phyloP scores from a whole-genome alignment of 176 grass and related monocot species.

The Triticum dicoccoides region DNA sequence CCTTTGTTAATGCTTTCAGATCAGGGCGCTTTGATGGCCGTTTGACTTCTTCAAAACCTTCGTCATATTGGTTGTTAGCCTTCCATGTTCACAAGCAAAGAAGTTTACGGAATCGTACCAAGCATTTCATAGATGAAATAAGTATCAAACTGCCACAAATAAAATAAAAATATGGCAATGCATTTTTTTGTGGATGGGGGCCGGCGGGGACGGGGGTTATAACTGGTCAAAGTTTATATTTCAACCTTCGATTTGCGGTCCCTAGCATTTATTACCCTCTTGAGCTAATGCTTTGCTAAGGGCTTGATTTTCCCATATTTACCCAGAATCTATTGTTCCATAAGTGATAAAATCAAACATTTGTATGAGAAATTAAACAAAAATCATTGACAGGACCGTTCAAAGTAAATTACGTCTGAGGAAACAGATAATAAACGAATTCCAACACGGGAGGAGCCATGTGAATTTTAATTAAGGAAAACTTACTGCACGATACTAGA shows the following conservation, averaged over 20 bases:
- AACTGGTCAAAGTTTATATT: neutral
- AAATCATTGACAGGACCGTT: neutral
- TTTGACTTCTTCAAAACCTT: constrained; percentile 19
- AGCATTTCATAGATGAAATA: neutral
- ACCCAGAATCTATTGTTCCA: neutral
- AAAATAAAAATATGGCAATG: neutral
- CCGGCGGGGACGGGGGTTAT: neutral
- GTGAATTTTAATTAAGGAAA: neutral
- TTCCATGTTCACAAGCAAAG: constrained; percentile 22
- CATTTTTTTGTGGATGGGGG: neutral
- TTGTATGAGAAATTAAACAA: neutral
- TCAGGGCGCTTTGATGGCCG: constrained; percentile 34
- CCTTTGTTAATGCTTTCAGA: constrained; percentile 53
- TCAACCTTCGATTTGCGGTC: neutral
- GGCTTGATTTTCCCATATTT: neutral
- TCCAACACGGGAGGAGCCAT: neutral
- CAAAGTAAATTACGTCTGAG: neutral
- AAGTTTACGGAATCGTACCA: neutral
- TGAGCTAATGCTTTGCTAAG: neutral
- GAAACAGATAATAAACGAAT: neutral
- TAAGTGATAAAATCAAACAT: neutral
- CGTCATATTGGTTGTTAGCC: constrained; percentile 13
- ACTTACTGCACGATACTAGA: neutral
- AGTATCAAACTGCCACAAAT: neutral
- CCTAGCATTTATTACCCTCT: constrained; percentile 12